A percentile compares a stretch with the other conserved stretches of the same genome.
Conservation (phyloP, 2,329 filamentous ascomycete species). For the Pseudocercospora ulei region DNA sequence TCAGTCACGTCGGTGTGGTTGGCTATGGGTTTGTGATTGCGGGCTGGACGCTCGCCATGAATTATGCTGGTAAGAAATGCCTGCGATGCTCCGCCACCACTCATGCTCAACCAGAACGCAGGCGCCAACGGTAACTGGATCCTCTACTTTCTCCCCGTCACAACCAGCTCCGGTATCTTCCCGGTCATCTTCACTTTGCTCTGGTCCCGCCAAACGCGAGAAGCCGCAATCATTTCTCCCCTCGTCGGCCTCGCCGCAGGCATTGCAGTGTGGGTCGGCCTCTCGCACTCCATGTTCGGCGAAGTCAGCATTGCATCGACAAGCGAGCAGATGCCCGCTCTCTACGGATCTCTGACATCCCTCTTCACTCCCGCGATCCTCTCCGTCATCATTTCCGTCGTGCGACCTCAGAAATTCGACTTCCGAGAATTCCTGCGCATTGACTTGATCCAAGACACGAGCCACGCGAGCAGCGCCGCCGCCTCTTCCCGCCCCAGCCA, state of each 20-base stretch:
- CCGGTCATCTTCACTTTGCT: conserved; percentile 40
- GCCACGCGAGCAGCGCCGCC: conserved; percentile 12
- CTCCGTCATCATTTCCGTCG: conserved; percentile 39
- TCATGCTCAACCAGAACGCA: background rate
- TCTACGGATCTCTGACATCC: conserved; percentile 41
- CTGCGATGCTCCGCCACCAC: background rate
- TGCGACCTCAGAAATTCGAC: conserved; percentile 33
- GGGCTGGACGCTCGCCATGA: conserved; percentile 40
- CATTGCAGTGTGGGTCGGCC: conserved; percentile 39
- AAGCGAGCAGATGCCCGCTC: conserved; percentile 35
- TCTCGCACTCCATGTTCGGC: conserved; percentile 37
- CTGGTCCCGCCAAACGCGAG: conserved; percentile 41
- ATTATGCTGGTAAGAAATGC: conserved; percentile 40
- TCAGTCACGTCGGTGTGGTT: conserved; percentile 41
- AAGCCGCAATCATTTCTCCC: conserved; percentile 41
- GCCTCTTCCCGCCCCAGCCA: conserved; percentile 3
- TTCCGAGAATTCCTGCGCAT: conserved; percentile 42
- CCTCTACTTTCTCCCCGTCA: conserved; percentile 38
- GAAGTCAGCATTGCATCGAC: conserved; percentile 38
- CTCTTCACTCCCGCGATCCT: conserved; percentile 42
- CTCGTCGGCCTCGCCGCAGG: conserved; percentile 40
- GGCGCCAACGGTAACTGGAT: conserved; percentile 43
- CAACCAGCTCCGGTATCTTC: conserved; percentile 40
- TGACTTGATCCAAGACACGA: conserved; percentile 38
- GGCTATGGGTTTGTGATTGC: conserved; percentile 41